Conservation (phyloP, 2,329 filamentous ascomycete species). For the Byssoonygena ceratinophila region DNA sequence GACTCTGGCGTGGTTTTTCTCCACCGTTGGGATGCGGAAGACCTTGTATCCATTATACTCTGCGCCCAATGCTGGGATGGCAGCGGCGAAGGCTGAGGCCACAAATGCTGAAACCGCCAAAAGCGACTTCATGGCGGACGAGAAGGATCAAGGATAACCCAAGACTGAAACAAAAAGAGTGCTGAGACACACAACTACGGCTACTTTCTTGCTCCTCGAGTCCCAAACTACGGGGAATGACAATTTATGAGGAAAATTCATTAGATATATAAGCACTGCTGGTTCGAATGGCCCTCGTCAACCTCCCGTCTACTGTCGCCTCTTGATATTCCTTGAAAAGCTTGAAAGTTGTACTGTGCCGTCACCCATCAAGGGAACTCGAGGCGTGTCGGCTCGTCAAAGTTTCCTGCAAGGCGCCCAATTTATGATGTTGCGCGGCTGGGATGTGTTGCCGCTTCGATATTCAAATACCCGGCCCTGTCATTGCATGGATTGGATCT, state of each 20-base stretch:
- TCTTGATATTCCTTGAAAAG: not conserved
- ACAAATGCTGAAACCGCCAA: conserved; percentile 8
- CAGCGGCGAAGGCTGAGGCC: conserved; percentile 8
- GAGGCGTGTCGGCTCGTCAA: too few species aligned
- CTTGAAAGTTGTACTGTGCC: not conserved
- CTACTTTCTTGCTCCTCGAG: not conserved
- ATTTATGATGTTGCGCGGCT: not conserved
- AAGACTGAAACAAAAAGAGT: not conserved
- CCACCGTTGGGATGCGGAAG: conserved; percentile 17
- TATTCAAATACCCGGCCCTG: not conserved
- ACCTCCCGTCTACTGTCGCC: not conserved
- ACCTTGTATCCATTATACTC: conserved; percentile 21
- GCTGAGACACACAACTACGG: not conserved
- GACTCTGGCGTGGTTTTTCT: conserved; percentile 14
- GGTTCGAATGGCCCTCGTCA: not conserved
- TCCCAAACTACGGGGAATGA: not conserved
- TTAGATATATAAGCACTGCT: not conserved
- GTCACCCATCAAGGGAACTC: not conserved
- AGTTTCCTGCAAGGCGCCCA: not conserved
- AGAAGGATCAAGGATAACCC: not conserved
- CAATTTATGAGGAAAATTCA: not conserved
- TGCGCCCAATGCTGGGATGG: not conserved
- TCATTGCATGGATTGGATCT: not conserved
- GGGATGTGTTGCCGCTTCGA: not conserved
- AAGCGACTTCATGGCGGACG: conserved; percentile 3